A percentile compares a stretch with the other conserved stretches of the same genome.
Conservation (phyloP, 768 basidiomycete genomes). For the Lentinula edodes region DNA sequence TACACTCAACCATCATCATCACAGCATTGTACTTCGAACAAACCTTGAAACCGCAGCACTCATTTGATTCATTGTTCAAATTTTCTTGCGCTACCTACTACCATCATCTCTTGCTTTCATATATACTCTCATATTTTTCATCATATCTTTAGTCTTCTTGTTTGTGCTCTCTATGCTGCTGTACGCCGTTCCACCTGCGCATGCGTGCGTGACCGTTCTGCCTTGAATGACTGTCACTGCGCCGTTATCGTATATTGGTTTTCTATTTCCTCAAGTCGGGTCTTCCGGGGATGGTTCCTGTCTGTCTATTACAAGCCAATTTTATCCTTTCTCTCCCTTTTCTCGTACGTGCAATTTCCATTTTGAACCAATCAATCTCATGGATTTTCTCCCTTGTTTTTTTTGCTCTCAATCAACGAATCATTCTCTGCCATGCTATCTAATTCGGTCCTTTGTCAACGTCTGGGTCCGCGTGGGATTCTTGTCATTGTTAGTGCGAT, state of each 20-base stretch:
- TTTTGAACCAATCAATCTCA: conserved; percentile 8
- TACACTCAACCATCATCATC: conserved; percentile 26
- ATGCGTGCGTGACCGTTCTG: too few relatives aligned
- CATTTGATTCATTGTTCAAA: conserved; percentile 33
- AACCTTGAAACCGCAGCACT: conserved; percentile 63
- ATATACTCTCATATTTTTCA: not conserved
- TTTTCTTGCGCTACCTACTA: not conserved
- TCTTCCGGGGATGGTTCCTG: not conserved
- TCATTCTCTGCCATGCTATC: conserved; percentile 13
- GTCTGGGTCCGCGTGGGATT: not conserved
- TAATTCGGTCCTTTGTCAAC: not conserved
- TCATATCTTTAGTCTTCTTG: too few relatives aligned
- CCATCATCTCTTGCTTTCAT: not conserved
- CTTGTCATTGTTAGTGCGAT: conserved; percentile 42
- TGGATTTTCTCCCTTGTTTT: conserved; percentile 4
- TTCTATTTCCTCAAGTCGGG: not conserved
- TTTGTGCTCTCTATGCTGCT: not conserved
- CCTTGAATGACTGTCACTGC: not conserved
- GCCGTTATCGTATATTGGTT: not conserved
- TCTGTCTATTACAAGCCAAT: not conserved
- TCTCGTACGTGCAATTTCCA: conserved; percentile 2
- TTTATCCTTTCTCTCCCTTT: not conserved
- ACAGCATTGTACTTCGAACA: conserved; percentile 64
- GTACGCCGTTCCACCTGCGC: not conserved
- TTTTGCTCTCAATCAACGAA: not conserved